A percentile compares a stretch with the other conserved stretches of the same genome.
Conservation (phyloP, 2,329 filamentous ascomycete species). For the Penicillium sp. region DNA sequence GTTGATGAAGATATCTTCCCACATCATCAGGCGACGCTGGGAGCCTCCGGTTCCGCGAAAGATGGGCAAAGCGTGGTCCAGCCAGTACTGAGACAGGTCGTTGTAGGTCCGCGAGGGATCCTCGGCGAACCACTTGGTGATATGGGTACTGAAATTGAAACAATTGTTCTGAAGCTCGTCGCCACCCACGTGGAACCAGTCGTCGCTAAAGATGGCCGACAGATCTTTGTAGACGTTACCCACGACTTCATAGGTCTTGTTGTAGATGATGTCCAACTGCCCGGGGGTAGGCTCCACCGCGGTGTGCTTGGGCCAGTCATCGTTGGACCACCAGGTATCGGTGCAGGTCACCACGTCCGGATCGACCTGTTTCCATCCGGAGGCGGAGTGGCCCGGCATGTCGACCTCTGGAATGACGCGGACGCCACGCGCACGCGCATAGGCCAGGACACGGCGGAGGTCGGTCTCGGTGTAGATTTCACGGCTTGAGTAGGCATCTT, state of each 20-base stretch:
- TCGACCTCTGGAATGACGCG: constrained; percentile 57
- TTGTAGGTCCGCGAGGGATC: constrained; percentile 47
- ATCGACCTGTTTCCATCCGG: constrained; percentile 53
- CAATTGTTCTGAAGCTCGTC: constrained; percentile 52
- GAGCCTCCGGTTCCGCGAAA: constrained; percentile 36
- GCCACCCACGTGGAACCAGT: constrained; percentile 52
- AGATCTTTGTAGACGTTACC: constrained; percentile 51
- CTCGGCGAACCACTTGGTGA: constrained; percentile 46
- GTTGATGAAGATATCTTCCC: constrained; percentile 49
- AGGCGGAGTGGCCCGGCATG: constrained; percentile 54
- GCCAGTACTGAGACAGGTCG: constrained; percentile 51
- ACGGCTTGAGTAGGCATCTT: constrained; percentile 49
- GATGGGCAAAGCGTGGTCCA: constrained; percentile 48
- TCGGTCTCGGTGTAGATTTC: constrained; percentile 43
- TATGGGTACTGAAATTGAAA: constrained; percentile 52
- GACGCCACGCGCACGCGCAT: constrained; percentile 51
- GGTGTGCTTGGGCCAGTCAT: constrained; percentile 50
- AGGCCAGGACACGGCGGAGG: constrained; percentile 43
- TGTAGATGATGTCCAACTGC: constrained; percentile 51
- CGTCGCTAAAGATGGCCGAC: constrained; percentile 46
- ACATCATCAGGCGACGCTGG: constrained; percentile 52
- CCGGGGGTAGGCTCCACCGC: constrained; percentile 53
- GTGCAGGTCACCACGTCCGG: constrained; percentile 51
- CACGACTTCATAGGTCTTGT: constrained; percentile 52
- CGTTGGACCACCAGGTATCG: constrained; percentile 57